Evolutionary conservation across 768 basidiomycete genomes (phyloP), one percentile per base, ranked within the genome.

Genomic region (Macrolepiota fuliginosa): DNA sequence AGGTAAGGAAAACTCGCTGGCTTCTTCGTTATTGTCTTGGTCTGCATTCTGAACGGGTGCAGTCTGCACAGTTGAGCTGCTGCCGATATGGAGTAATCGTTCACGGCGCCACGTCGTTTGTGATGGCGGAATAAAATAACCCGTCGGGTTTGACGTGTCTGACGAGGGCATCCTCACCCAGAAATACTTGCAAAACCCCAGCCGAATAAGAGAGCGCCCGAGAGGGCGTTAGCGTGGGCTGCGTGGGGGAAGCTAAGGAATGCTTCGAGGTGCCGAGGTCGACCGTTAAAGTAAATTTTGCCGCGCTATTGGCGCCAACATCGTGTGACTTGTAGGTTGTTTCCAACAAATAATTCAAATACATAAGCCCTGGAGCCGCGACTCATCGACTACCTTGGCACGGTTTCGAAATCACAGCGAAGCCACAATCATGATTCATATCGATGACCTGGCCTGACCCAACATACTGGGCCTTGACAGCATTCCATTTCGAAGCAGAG

Each of bases 41-140:
- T 59, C 61, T 47, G 36, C 35, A 42, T 27, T 53, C 12, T 9
- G 49, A 29, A 50, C 24, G 6, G 29, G 40, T 29, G 22, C 17
- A n/a, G 50, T 47, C 10, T 27, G 42, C 22, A 49, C 54, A n/a
- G 64, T 56, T 3, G 66, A 66, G 36, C 50, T 69, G 62, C 73
- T 77, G 13, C 86, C 85, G 36, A 90, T 84, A 37, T 76, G 77
- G 4, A 87, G 77, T 13, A 90, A 75, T 40, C 88, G 80, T 62
- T 85, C 76, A 25, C 88, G 79, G 56, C 88, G 80, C 84, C 83
- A 86, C 25, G 80, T 77, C 2, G 84, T 86, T 17, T 81, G 74
- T 2, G 86, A 82, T 0, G 89, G 86, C 0, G 79, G 59, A 5
- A 45, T 35, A 45, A 36, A 61, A 36, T 35, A 52, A 12, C 40